Conservation (phyloP, 176 grass and related monocot genomes). For the Aegilops longissima region DNA sequence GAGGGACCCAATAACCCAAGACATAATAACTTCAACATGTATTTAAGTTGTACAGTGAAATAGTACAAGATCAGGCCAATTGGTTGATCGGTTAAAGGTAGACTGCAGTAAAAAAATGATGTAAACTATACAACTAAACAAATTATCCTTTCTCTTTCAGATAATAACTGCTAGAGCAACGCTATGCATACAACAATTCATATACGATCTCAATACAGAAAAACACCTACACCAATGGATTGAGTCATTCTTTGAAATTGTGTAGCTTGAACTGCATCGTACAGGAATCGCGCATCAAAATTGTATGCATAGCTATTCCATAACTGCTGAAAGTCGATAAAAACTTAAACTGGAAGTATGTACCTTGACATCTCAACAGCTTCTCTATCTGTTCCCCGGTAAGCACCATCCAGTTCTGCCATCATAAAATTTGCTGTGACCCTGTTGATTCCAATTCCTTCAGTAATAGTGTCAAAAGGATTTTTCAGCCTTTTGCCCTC, state of each 20-base stretch:
- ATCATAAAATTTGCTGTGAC: slow-evolving; percentile 89
- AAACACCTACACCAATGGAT: no score
- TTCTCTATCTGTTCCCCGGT: slow-evolving; percentile 82
- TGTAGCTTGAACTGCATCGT: no score
- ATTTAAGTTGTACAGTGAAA: slow-evolving; percentile 5
- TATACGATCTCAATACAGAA: no score
- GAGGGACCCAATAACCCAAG: neutral
- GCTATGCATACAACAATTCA: no score
- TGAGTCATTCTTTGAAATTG: no score
- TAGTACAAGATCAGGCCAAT: neutral
- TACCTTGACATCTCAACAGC: slow-evolving; percentile 98
- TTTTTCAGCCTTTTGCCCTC: slow-evolving; percentile 92
- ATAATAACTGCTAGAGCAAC: slow-evolving; percentile 1
- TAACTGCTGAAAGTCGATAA: neutral
- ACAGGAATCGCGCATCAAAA: no score
- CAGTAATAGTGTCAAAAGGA: slow-evolving; percentile 94
- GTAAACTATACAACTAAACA: neutral
- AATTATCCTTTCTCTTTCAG: slow-evolving; percentile 8
- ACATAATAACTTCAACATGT: neutral
- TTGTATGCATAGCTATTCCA: neutral
- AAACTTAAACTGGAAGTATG: neutral
- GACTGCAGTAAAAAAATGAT: neutral
- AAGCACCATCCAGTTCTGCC: slow-evolving; percentile 87
- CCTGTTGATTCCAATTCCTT: slow-evolving; percentile 99
- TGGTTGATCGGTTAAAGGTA: slow-evolving; percentile 7